Percentiles rank a stretch among this genome's conserved stretches.
Conservation (phyloP, 2,329 filamentous ascomycete genomes). For the Talaromyces sp. region DNA sequence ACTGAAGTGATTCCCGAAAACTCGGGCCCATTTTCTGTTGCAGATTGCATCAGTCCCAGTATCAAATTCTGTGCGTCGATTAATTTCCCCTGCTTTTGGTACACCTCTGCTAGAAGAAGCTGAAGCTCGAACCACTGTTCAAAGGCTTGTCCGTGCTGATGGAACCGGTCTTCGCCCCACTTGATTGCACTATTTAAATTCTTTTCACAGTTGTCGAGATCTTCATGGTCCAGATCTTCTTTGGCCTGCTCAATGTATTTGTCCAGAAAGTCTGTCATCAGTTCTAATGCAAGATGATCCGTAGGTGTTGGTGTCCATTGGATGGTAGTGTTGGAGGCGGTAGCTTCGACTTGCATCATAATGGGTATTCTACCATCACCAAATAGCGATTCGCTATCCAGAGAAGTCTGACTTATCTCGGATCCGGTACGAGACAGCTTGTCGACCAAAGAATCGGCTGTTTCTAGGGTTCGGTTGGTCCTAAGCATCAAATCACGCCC, state of each 20-base stretch:
- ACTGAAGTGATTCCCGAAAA: background rate
- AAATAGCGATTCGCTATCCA: background rate
- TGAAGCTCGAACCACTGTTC: conserved; percentile 9
- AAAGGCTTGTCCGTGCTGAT: conserved; percentile 2
- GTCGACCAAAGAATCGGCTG: background rate
- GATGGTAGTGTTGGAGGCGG: background rate
- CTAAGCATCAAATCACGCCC: background rate
- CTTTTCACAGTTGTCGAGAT: conserved; percentile 3
- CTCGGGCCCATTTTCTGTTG: background rate
- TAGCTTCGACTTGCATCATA: background rate
- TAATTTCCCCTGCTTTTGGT: background rate
- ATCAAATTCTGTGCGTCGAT: background rate
- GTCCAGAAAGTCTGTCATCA: conserved; percentile 2
- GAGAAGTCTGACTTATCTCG: background rate
- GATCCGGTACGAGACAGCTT: background rate
- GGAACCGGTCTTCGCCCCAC: conserved; percentile 1
- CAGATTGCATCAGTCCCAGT: background rate
- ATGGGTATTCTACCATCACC: background rate
- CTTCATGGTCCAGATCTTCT: background rate
- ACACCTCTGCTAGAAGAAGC: conserved; percentile 4
- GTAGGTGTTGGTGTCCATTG: background rate
- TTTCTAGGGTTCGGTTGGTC: background rate
- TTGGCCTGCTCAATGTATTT: background rate
- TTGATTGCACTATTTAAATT: conserved; percentile 5
- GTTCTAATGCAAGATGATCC: background rate